These are phyloP conservation scores for Aethionema arabicum DNA, from an alignment of 345 rosid species.

Conservation along the genomic window DNA sequence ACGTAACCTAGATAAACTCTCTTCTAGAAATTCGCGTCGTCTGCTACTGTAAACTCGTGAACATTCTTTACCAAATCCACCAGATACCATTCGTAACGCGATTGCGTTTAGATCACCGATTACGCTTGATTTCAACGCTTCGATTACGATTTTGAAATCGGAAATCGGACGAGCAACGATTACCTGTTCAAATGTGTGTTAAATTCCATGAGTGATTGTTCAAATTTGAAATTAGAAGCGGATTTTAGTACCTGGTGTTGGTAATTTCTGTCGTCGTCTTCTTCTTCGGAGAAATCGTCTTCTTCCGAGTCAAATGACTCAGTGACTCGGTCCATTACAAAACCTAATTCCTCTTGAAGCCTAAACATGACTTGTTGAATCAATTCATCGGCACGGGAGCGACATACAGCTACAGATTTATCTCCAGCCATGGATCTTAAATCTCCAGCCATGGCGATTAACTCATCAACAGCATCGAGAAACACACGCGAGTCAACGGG, in stretches of 20 bases:
- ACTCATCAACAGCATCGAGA: slow-evolving; percentile 66
- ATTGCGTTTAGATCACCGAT: slow-evolving; percentile 81
- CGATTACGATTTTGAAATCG: slow-evolving; percentile 72
- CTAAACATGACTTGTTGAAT: slow-evolving; percentile 81
- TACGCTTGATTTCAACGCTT: slow-evolving; percentile 69
- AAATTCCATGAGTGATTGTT: background rate
- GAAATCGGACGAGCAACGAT: slow-evolving; percentile 65
- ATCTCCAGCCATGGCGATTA: slow-evolving; percentile 47
- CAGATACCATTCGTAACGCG: slow-evolving; percentile 75
- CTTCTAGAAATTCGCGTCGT: slow-evolving; percentile 81
- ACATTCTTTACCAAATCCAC: slow-evolving; percentile 78
- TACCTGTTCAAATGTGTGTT: slow-evolving; percentile 20
- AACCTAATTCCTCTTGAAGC: slow-evolving; percentile 68
- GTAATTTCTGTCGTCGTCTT: slow-evolving; percentile 38
- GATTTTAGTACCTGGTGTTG: slow-evolving; percentile 37
- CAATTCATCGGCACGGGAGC: slow-evolving; percentile 71
- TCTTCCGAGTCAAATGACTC: slow-evolving; percentile 57
- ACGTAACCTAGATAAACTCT: slow-evolving; percentile 73
- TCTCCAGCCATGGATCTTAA: slow-evolving; percentile 55
- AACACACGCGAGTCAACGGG: slow-evolving; percentile 68
- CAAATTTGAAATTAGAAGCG: slow-evolving; percentile 22
- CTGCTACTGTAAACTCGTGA: slow-evolving; percentile 73
- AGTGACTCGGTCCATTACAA: slow-evolving; percentile 64
- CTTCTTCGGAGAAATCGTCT: slow-evolving; percentile 40
- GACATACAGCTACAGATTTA: slow-evolving; percentile 43